Conservation (phyloP, 768 basidiomycete genomes). For the Lactifluus hygrophoroides region DNA sequence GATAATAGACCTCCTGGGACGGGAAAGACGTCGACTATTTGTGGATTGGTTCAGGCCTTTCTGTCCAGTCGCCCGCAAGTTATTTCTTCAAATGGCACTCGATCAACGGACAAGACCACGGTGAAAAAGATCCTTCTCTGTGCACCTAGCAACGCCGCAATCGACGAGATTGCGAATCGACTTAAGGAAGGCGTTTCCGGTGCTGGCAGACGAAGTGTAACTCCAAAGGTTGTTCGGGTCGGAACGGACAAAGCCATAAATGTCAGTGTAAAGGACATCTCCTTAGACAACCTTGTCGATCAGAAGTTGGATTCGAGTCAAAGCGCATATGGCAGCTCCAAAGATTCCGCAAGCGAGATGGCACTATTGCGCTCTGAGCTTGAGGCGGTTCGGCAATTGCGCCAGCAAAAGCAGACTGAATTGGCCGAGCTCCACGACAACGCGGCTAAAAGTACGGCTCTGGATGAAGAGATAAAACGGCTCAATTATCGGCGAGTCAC, state of each 20-base stretch:
- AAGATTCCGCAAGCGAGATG: slow-evolving; percentile 52
- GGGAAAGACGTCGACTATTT: slow-evolving; percentile 97
- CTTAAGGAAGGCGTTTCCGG: slow-evolving; percentile 71
- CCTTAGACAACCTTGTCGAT: slow-evolving; percentile 81
- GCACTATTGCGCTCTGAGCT: slow-evolving; percentile 54
- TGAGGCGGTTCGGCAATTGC: slow-evolving; percentile 52
- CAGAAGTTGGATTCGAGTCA: slow-evolving; percentile 47
- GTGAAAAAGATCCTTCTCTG: slow-evolving; percentile 80
- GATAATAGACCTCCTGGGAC: slow-evolving; percentile 83
- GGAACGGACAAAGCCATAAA: slow-evolving; percentile 72
- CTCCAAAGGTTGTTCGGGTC: slow-evolving; percentile 82
- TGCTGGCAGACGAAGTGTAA: slow-evolving; percentile 41
- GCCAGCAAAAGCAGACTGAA: slow-evolving; percentile 55
- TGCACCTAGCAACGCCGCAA: slow-evolving; percentile 96
- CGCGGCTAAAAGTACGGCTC: slow-evolving; percentile 37
- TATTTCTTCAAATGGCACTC: slow-evolving; percentile 34
- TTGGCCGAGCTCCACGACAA: slow-evolving; percentile 50
- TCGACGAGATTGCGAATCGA: slow-evolving; percentile 89
- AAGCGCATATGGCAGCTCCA: slow-evolving; percentile 31
- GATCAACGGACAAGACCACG: slow-evolving; percentile 35
- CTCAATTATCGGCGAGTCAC: slow-evolving; percentile 57
- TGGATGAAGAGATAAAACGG: slow-evolving; percentile 65
- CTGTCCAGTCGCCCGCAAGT: slow-evolving; percentile 49
- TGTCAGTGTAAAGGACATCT: slow-evolving; percentile 72
- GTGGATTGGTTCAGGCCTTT: slow-evolving; percentile 82